These are phyloP conservation scores for Malus orientalis DNA, from an alignment of 306 rosid genomes.

Conservation along the genomic window DNA sequence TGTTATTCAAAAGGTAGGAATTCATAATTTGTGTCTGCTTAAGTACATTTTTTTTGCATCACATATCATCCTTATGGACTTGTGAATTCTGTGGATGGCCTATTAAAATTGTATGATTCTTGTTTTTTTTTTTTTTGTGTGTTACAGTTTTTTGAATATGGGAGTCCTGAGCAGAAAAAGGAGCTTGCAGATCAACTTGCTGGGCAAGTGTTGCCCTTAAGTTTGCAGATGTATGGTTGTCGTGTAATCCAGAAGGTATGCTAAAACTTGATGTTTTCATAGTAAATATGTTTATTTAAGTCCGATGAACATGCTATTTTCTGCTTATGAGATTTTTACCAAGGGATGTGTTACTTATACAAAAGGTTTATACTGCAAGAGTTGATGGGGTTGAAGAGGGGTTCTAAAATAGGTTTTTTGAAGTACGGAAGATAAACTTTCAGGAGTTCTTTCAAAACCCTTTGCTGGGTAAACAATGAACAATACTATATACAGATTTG, in stretches of 20 bases:
- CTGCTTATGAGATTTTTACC: background rate
- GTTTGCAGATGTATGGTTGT: conserved; percentile 76
- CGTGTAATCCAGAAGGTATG: conserved; percentile 76
- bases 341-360: background rate
- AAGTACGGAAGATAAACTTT: background rate
- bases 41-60: background rate
- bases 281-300: background rate
- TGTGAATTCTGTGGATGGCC: conserved; percentile 1
- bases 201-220: conserved; percentile 48
- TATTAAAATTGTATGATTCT: background rate
- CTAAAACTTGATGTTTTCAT: background rate
- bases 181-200: conserved; percentile 49
- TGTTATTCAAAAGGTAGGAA: conserved; percentile 59
- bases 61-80: background rate
- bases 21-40: conserved; percentile 3
- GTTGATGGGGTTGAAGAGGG: background rate
- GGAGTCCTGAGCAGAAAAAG: conserved; percentile 52
- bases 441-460: background rate
- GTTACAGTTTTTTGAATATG: conserved; percentile 50
- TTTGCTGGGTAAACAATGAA: too few relatives aligned
- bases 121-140: background rate
- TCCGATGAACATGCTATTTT: background rate
- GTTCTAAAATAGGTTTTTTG: background rate
- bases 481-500: too few relatives aligned
- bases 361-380: background rate